A percentile compares a stretch with the other conserved stretches of the same genome.
Evolutionary conservation across 345 rosid genomes (phyloP).

Genomic region (Isatis tinctoria): DNA sequence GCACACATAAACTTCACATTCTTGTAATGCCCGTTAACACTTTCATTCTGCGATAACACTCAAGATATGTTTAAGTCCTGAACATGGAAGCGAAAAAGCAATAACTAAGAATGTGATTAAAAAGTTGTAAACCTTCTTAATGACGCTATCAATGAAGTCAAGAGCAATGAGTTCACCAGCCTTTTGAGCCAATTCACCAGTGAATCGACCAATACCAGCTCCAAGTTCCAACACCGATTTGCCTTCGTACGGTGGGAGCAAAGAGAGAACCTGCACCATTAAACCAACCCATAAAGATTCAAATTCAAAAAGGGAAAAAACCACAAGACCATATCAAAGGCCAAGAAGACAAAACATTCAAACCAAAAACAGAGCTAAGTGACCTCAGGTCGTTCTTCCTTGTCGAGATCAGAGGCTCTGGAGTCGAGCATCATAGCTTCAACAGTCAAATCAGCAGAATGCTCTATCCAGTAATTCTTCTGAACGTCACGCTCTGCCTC

Average conservation of each 20-base stretch:
- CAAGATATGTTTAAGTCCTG: background rate
- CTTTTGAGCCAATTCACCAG: slow-evolving; percentile 82
- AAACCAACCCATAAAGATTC: background rate
- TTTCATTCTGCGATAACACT: slow-evolving; percentile 57
- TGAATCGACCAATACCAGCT: slow-evolving; percentile 95
- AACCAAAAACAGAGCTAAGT: background rate
- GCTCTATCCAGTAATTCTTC: slow-evolving; percentile 85
- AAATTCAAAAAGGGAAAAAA: background rate
- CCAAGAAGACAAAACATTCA: background rate
- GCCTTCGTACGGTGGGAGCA: slow-evolving; percentile 77
- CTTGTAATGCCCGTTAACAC: slow-evolving; percentile 68
- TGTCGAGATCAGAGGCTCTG: slow-evolving; percentile 86
- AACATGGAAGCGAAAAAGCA: background rate
- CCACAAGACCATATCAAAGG: no score
- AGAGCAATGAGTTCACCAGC: slow-evolving; percentile 77
- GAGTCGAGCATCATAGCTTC: slow-evolving; percentile 99
- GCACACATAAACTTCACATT: slow-evolving; percentile 85
- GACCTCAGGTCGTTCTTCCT: slow-evolving; percentile 96
- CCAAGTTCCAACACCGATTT: slow-evolving; percentile 86
- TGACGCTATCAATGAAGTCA: slow-evolving; percentile 79
- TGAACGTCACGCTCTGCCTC: slow-evolving; percentile 73
- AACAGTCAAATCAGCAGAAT: slow-evolving; percentile 62
- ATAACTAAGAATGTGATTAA: background rate
- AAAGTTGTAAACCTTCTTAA: slow-evolving; percentile 61
- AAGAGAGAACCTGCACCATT: slow-evolving; percentile 56